A percentile compares a stretch with the other conserved stretches of the same genome.
Evolutionary conservation across 78 protist species (phyloP).

Genomic region (Dictyostelium citrinum): DNA sequence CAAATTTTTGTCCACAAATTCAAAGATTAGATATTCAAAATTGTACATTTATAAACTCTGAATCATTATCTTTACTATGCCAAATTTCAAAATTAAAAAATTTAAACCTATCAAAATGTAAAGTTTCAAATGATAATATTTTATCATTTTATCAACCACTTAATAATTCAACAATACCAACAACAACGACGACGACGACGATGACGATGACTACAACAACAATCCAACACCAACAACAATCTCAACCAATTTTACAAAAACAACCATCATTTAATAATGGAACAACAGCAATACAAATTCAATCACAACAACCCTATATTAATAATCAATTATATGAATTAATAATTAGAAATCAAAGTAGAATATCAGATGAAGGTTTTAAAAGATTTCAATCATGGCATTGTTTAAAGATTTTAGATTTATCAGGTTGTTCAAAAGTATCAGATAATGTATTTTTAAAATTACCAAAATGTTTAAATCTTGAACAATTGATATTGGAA

Average conservation of each 20-base stretch:
- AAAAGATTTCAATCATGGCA: constrained; percentile 6
- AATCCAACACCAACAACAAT: background rate
- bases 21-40: constrained; percentile 37
- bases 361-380: constrained; percentile 44
- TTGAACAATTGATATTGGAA: constrained; percentile 28
- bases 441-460: constrained; percentile 15
- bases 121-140: constrained; percentile 23
- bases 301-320: background rate
- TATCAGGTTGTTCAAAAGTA: constrained; percentile 47
- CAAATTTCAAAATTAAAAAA: constrained; percentile 6
- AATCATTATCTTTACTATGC: background rate
- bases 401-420: constrained; percentile 11
- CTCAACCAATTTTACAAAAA: background rate
- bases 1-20: constrained; percentile 35
- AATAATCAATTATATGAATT: background rate
- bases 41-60: constrained; percentile 22
- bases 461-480: constrained; percentile 32
- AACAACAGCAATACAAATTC: background rate
- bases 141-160: background rate
- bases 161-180: background rate
- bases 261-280: background rate
- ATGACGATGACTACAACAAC: background rate
- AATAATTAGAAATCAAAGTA: constrained; percentile 13
- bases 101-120: constrained; percentile 52
- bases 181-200: background rate